These are phyloP conservation scores for Boletus tomentosulus DNA, from an alignment of 768 basidiomycete species.

Conservation along the genomic window DNA sequence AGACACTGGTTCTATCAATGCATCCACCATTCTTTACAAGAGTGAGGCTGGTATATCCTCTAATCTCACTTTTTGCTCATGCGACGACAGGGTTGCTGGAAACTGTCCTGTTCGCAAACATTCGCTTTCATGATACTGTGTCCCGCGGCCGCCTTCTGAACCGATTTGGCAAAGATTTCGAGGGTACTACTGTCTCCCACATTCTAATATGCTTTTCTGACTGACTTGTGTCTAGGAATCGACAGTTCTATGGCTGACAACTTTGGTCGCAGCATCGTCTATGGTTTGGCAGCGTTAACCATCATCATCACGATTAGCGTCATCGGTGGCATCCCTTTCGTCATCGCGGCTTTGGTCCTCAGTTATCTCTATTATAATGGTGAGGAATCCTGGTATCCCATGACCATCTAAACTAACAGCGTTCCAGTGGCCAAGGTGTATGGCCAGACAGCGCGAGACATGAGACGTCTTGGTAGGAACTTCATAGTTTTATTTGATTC, in stretches of 20 bases:
- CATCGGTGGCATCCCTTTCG: conserved; percentile 75
- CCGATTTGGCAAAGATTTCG: conserved; percentile 87
- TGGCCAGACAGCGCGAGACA: conserved; percentile 83
- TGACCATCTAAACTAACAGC: conserved; percentile 5
- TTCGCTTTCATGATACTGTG: conserved; percentile 91
- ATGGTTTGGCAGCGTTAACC: conserved; percentile 63
- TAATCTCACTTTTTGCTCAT: conserved; percentile 12
- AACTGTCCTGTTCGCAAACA: conserved; percentile 78
- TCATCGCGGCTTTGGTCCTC: conserved; percentile 54
- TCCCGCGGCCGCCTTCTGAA: conserved; percentile 81
- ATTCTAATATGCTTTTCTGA: conserved; percentile 1
- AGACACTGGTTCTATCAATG: conserved; percentile 78
- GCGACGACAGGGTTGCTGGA: conserved; percentile 53
- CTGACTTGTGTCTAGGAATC: conserved; percentile 46
- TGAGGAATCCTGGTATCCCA: conserved; percentile 27
- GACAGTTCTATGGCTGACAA: conserved; percentile 83
- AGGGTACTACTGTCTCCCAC: conserved; percentile 38
- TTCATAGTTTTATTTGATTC: background rate
- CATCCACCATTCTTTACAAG: conserved; percentile 74
- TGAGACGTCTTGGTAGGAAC: conserved; percentile 66
- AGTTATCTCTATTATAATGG: conserved; percentile 69
- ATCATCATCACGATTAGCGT: conserved; percentile 72
- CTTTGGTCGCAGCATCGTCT: conserved; percentile 75
- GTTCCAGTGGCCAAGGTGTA: conserved; percentile 46
- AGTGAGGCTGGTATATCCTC: conserved; percentile 31